phyloP scores from a whole-genome alignment of 2,329 filamentous ascomycete species.

The Coniochaeta pulveracea region DNA sequence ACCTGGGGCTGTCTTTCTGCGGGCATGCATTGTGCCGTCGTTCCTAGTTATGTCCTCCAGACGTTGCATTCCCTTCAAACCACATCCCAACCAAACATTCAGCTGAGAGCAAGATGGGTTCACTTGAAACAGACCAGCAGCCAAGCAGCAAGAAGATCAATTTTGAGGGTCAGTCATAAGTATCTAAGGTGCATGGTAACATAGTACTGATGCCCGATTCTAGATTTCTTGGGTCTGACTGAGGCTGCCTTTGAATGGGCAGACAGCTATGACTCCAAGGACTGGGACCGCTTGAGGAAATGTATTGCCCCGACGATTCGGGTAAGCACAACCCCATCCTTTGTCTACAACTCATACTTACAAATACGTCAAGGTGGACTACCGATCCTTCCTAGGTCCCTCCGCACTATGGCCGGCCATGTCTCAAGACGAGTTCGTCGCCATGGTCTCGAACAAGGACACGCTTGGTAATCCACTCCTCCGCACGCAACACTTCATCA shows the following conservation, averaged over 20 bases:
- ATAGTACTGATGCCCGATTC: slow-evolving; percentile 34
- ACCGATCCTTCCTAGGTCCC: slow-evolving; percentile 51
- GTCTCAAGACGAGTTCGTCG: slow-evolving; percentile 48
- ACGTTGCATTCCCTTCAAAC: not conserved
- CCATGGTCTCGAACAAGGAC: slow-evolving; percentile 42
- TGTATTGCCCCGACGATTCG: slow-evolving; percentile 51
- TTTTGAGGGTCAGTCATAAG: slow-evolving; percentile 17
- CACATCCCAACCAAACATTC: not conserved
- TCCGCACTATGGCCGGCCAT: slow-evolving; percentile 51
- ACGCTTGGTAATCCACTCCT: slow-evolving; percentile 51
- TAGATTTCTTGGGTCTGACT: slow-evolving; percentile 39
- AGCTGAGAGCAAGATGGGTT: slow-evolving; percentile 9
- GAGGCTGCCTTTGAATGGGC: slow-evolving; percentile 49
- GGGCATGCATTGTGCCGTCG: no score
- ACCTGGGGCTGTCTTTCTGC: no score
- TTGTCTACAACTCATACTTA: not conserved
- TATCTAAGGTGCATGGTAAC: not conserved
- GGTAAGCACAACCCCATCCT: slow-evolving; percentile 16
- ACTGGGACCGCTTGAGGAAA: slow-evolving; percentile 47
- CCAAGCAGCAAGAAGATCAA: no score
- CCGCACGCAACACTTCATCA: slow-evolving; percentile 55
- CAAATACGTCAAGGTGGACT: slow-evolving; percentile 46
- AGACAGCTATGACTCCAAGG: slow-evolving; percentile 55
- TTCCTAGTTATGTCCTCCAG: no score
- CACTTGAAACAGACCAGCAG: slow-evolving; percentile 11